These are phyloP conservation scores for Senna tora DNA, from an alignment of 306 rosid genomes.

Conservation along the genomic window DNA sequence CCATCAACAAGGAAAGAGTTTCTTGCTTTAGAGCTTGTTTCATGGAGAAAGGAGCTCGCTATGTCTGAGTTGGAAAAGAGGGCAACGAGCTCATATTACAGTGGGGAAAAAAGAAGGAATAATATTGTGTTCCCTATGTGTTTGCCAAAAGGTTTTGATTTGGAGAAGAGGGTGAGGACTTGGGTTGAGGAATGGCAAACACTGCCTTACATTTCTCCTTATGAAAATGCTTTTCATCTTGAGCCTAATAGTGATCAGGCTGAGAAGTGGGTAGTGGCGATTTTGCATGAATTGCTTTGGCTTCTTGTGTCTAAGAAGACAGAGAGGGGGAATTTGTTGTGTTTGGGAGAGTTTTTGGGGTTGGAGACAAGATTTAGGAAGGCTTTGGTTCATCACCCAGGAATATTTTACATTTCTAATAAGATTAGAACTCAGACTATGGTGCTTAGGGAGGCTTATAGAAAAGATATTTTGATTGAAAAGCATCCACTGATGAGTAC, in stretches of 20 bases:
- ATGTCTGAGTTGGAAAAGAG: conserved; percentile 76
- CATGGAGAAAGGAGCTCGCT: conserved; percentile 68
- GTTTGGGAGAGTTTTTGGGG: conserved; percentile 74
- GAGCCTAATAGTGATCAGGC: conserved; percentile 65
- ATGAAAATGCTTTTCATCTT: conserved; percentile 75
- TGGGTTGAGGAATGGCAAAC: conserved; percentile 85
- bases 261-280: conserved; percentile 85
- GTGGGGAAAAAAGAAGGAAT: conserved; percentile 40
- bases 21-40: conserved; percentile 78
- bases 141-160: conserved; percentile 76
- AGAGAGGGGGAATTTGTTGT: conserved; percentile 55
- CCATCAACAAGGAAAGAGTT: conserved; percentile 53
- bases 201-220: conserved; percentile 87
- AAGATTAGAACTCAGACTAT: conserved; percentile 82
- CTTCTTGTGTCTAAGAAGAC: conserved; percentile 82
- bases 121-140: conserved; percentile 62
- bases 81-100: conserved; percentile 27
- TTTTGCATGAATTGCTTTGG: conserved; percentile 80
- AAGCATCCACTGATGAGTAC: conserved; percentile 76
- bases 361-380: conserved; percentile 66
- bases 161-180: conserved; percentile 65
- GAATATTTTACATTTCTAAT: conserved; percentile 78
- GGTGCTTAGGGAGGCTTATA: conserved; percentile 78
- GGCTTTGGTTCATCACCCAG: conserved; percentile 83
- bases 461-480: conserved; percentile 65